Base-by-base conservation (phyloP, 257 asterid species). In the Nicotiana benthamiana region DNA sequence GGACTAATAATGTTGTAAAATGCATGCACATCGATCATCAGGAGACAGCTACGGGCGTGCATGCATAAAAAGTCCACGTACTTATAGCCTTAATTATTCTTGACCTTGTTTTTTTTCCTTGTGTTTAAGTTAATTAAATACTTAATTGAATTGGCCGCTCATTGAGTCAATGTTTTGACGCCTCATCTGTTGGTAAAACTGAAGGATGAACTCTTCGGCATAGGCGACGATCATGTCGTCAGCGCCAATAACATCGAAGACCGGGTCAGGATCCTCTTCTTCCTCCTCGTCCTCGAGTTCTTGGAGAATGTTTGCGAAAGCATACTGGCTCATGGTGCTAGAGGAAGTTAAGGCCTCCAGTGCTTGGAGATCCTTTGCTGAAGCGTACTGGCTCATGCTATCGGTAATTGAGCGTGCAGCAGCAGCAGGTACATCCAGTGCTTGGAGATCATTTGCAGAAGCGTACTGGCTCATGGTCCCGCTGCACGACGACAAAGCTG, bases 181-280 rank as follows among this genome's bases (percentile, higher is more conserved):
- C 62, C 86, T 83, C 63, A 89, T 86, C 62, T 90, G 90, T 43
- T 81, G 81, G 85, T 92, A 92, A 36, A 92, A 92, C 13, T 86
- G 94, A n/a, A 90, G 88, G 46, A 92, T 92, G 80, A 88, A 92
- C 30, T 86, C 92, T 12, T 92, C 97, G 0, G 94, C 97, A 75
- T 92, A 90, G 30, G 88, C 70, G 77, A 90, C 97, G 43, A 92
- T 89, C 92, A 88, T 84, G 36, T 88, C 94, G 32, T 92, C 97
- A 13, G 92, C 93, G 0, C 81, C 76, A 34, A 89, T 46, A 2
- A 92, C 91, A 36, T 92, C 97, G 80, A 92, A 92, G 52, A 87
- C 89, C 85, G 84, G 85, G 20, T 91, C 96, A 1, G 93, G 92
- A 85, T 91, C 90, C 27, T 79, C 82, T 15, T 79, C 82, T 8